phyloP scores from a whole-genome alignment of 495 filamentous ascomycete species.

The Aspergillus nidulans region DNA sequence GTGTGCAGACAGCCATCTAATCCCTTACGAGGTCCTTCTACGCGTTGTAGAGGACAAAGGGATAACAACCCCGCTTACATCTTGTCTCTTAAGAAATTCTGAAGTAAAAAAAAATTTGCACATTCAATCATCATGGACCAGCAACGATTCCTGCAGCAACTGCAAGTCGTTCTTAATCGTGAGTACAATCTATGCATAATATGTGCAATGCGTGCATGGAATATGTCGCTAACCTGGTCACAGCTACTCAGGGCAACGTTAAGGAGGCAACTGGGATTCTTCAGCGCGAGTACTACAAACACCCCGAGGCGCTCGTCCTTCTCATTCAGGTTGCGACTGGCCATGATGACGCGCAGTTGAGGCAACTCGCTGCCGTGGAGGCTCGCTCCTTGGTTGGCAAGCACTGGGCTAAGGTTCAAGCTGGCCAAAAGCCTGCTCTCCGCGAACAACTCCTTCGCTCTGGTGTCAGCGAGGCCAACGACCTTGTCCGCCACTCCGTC shows the following conservation, averaged over 20 bases:
- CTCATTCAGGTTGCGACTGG: slow-evolving; percentile 81
- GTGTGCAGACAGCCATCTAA: slow-evolving; percentile 31
- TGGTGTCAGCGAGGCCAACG: slow-evolving; percentile 69
- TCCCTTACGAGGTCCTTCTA: slow-evolving; percentile 16
- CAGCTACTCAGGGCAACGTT: slow-evolving; percentile 51
- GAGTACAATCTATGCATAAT: slow-evolving; percentile 28
- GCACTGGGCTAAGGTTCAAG: slow-evolving; percentile 69
- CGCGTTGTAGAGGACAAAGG: slow-evolving; percentile 19
- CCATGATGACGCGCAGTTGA: slow-evolving; percentile 64
- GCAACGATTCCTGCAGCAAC: slow-evolving; percentile 66
- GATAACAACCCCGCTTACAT: slow-evolving; percentile 18
- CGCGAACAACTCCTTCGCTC: slow-evolving; percentile 77
- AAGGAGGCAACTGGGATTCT: slow-evolving; percentile 87
- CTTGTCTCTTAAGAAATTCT: slow-evolving; percentile 13
- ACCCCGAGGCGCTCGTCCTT: slow-evolving; percentile 74
- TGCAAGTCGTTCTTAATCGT: slow-evolving; percentile 73
- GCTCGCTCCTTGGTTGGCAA: slow-evolving; percentile 73
- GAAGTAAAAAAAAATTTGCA: slow-evolving; percentile 8
- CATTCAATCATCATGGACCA: slow-evolving; percentile 59
- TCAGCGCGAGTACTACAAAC: slow-evolving; percentile 84
- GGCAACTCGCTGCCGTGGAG: slow-evolving; percentile 89
- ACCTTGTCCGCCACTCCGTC: slow-evolving; percentile 75
- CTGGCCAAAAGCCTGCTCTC: slow-evolving; percentile 67
- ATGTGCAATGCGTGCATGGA: background rate
- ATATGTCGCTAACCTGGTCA: slow-evolving; percentile 4